phyloP scores from a whole-genome alignment of 2,329 filamentous ascomycete genomes.

The Aspergillus clavatus region DNA sequence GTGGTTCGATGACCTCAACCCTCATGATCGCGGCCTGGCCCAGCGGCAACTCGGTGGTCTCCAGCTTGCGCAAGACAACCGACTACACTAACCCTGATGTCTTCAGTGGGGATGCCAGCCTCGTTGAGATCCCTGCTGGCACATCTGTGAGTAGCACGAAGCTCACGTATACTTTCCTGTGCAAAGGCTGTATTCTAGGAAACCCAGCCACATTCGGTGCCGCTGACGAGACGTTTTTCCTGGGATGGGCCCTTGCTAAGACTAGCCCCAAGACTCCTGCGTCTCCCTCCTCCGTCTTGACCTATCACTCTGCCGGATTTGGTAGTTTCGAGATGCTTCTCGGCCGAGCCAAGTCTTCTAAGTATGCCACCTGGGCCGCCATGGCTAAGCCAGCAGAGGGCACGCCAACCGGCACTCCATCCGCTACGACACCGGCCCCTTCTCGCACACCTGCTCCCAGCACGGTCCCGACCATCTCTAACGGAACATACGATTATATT shows the following conservation, averaged over 20 bases:
- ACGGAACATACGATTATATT: conserved; percentile 19
- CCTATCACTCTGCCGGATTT: conserved; percentile 15
- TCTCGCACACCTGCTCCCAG: conserved; percentile 9
- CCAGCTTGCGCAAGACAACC: conserved; percentile 9
- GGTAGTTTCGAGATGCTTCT: conserved; percentile 15
- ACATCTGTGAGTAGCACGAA: conserved; percentile 15
- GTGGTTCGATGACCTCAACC: conserved; percentile 9
- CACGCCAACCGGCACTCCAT: conserved; percentile 2
- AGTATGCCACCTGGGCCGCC: conserved; percentile 15
- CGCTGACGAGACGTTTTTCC: conserved; percentile 9
- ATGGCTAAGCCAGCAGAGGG: conserved; percentile 9
- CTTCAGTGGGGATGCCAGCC: conserved; percentile 10
- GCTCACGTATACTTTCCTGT: conserved; percentile 18
- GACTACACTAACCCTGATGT: conserved; percentile 11
- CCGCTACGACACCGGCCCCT: conserved; percentile 4
- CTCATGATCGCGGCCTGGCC: conserved; percentile 17
- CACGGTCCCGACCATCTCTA: conserved; percentile 10
- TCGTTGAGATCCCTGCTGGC: conserved; percentile 13
- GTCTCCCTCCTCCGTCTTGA: conserved; percentile 9
- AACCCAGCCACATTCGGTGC: conserved; percentile 12
- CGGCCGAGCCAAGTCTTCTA: conserved; percentile 11
- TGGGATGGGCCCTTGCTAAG: conserved; percentile 15
- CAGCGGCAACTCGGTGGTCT: conserved; percentile 10
- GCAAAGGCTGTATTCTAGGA: conserved; percentile 13
- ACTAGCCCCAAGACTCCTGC: conserved; percentile 11